Base-by-base conservation (phyloP, 495 filamentous ascomycete genomes). In the Chlorociboria aeruginascens region DNA sequence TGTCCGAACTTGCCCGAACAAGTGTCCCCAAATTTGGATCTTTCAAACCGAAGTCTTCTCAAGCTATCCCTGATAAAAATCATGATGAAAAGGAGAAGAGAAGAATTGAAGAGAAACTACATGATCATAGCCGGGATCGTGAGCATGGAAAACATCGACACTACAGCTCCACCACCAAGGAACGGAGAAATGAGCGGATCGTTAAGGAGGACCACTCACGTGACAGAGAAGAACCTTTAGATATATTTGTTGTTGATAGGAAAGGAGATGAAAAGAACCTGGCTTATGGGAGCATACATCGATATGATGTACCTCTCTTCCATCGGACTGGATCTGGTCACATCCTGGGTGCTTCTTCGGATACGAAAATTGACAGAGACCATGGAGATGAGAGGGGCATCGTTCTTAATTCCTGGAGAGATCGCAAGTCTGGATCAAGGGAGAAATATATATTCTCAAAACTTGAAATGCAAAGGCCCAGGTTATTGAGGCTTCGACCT, bases 1-100 rank as follows among this genome's bases (percentile, higher is more conserved):
- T 25, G 20, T 25, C 20, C 20, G 20, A 25, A 1, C 20, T 25
- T 25, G 20, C 20, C 20, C 20, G 20, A 4, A 25, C 20, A 25
- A 25, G 1, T 25, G 66, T 82, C 45, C 82, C 82, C 30, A 83
- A 75, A 37, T 86, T 86, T 52, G 68, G 69, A 37, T 85, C 82
- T 50, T 86, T 85, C 70, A 80, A 73, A 51, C 71, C 75, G 32
- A 74, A 72, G 40, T 49, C 59, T 45, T 49, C 63, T 37, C 41
- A 58, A 11, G 43, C 61, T 49, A 48, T 58, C 32, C 11, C 46
- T 13, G 31, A 32, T 4, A 0, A 3, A 36, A 40, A 49, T 28
- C 20, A 42, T 14, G 13, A 37, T 31, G 20, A 4, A 25, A 37
- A 48, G 28, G 20, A 30, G 6, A 47, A 36, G n/a, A 40, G 17